Percentiles rank a stretch among this genome's conserved stretches.
Conservation (phyloP, 2,329 filamentous ascomycete species). For the Metarhizium guizhouense region DNA sequence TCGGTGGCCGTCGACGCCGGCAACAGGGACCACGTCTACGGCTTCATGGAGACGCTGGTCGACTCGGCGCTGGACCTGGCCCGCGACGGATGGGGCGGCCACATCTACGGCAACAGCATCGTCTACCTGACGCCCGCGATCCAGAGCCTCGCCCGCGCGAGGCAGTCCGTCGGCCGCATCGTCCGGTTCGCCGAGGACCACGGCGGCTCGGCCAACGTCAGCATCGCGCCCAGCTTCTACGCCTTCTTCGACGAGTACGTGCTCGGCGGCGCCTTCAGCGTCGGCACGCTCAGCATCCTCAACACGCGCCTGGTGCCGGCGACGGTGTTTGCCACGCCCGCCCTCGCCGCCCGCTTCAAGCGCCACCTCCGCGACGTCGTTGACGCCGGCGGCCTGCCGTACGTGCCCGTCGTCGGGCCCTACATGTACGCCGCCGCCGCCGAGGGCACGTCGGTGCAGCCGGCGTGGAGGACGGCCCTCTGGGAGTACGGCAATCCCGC, state of each 20-base stretch:
- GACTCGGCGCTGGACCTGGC: neutral
- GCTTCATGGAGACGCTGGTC: slow-evolving; percentile 8
- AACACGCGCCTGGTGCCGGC: slow-evolving; percentile 8
- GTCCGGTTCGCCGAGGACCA: too few relatives aligned
- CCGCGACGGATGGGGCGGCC: too few relatives aligned
- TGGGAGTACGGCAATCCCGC: too few relatives aligned
- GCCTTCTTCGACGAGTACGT: slow-evolving; percentile 9
- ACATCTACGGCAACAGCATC: too few relatives aligned
- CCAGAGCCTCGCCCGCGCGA: too few relatives aligned
- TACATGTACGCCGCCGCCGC: too few relatives aligned
- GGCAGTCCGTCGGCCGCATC: too few relatives aligned
- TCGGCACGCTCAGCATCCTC: slow-evolving; percentile 8
- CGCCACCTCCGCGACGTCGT: slow-evolving; percentile 6
- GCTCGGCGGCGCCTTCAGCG: slow-evolving; percentile 4
- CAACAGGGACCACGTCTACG: slow-evolving; percentile 3
- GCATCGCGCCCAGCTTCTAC: slow-evolving; percentile 1
- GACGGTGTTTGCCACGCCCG: slow-evolving; percentile 2
- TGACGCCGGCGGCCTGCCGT: neutral
- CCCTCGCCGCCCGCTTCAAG: slow-evolving; percentile 3
- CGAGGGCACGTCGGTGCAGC: too few relatives aligned
- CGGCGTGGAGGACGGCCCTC: too few relatives aligned
- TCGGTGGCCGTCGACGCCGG: neutral
- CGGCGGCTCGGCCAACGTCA: too few relatives aligned
- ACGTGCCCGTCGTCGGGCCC: too few relatives aligned
- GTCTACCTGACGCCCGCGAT: too few relatives aligned